phyloP scores from a whole-genome alignment of 2,329 filamentous ascomycete genomes.

The Tolypocladium cylindrosporum region DNA sequence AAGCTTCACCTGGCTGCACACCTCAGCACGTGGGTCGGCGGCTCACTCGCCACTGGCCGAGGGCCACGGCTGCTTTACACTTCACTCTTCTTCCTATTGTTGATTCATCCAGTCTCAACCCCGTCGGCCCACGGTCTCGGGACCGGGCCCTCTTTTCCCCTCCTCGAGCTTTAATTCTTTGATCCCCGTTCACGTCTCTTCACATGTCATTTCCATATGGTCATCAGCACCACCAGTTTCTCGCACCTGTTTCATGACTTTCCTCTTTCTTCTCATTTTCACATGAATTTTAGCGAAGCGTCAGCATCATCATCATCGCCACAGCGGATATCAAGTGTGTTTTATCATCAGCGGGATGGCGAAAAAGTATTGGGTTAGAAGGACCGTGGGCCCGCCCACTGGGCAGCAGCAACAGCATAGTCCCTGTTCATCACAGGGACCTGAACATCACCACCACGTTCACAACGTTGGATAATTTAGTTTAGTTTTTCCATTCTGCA shows the following conservation, averaged over 20 bases:
- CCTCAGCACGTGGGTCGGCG: background rate
- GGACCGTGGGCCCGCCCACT: background rate
- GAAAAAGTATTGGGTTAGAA: background rate
- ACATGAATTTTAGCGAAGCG: background rate
- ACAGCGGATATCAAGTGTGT: background rate
- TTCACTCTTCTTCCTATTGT: background rate
- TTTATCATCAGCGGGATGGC: background rate
- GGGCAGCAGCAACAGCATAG: background rate
- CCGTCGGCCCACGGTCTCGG: background rate
- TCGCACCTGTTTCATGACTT: background rate
- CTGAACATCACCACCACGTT: background rate
- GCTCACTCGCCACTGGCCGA: background rate
- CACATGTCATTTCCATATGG: background rate
- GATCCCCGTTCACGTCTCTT: background rate
- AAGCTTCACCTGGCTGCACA: background rate
- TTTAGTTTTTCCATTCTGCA: background rate
- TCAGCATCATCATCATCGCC: conserved; percentile 1
- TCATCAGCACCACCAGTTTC: background rate
- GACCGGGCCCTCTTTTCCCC: background rate
- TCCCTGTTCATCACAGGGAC: background rate
- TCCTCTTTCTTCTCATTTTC: background rate
- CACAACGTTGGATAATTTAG: background rate
- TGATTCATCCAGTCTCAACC: background rate
- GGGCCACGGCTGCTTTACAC: background rate
- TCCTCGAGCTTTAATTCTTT: background rate